A percentile compares a stretch with the other conserved stretches of the same genome.
phyloP scores from a whole-genome alignment of 1,284 basidiomycete genomes.

The Omphalotus olearius region DNA sequence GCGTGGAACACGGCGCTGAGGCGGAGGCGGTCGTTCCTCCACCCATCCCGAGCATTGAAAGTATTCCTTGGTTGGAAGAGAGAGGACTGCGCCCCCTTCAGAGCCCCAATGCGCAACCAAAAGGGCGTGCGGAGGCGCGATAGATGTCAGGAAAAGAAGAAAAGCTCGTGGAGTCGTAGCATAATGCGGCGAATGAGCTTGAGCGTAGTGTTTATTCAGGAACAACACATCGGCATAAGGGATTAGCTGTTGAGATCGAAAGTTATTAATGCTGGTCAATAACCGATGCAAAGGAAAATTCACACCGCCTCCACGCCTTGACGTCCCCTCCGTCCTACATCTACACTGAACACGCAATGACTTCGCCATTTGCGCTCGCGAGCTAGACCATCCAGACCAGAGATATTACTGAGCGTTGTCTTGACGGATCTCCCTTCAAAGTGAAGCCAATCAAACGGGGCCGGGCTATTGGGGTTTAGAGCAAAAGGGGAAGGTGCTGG shows the following conservation, averaged over 20 bases:
- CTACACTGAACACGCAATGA: conserved; percentile 74
- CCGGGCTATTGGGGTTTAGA: conserved; percentile 49
- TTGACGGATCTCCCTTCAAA: conserved; percentile 75
- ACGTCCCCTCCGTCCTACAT: conserved; percentile 63
- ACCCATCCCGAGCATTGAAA: conserved; percentile 80
- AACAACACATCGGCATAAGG: conserved; percentile 77
- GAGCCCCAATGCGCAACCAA: conserved; percentile 76
- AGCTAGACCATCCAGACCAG: conserved; percentile 72
- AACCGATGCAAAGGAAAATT: conserved; percentile 15
- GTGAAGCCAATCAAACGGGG: conserved; percentile 81
- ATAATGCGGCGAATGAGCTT: conserved; percentile 51
- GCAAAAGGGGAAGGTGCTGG: conserved; percentile 29
- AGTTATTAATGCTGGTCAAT: conserved; percentile 15
- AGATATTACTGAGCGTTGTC: conserved; percentile 71
- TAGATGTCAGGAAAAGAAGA: conserved; percentile 62
- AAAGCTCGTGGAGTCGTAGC: conserved; percentile 67
- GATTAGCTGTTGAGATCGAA: conserved; percentile 48
- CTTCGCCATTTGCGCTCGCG: conserved; percentile 76
- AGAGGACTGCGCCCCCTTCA: conserved; percentile 73
- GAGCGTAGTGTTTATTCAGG: conserved; percentile 64
- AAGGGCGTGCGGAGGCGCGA: conserved; percentile 65
- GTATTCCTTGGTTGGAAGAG: conserved; percentile 78
- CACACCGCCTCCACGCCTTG: conserved; percentile 77
- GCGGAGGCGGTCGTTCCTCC: conserved; percentile 30
- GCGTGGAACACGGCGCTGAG: not conserved